Base-by-base conservation (phyloP, 2,329 filamentous ascomycete species). In the Chaetomiaceae sp. region DNA sequence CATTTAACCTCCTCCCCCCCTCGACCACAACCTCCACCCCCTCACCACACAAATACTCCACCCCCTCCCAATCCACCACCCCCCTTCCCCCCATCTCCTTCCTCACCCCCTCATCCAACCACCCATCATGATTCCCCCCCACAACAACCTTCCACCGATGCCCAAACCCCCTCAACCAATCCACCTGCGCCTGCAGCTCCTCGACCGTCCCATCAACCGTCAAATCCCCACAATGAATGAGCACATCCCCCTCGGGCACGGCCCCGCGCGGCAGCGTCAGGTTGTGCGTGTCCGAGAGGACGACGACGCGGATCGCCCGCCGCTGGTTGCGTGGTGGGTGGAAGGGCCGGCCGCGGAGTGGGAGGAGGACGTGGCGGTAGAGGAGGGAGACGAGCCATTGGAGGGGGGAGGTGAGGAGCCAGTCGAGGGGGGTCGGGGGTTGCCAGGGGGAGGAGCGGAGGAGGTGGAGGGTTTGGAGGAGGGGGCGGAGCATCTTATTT, bases 221-320 rank as follows among this genome's bases (percentile, higher is more conserved):
- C 62, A 96, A 74, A 69, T 97, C 92, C 33, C 92, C 92, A 2
- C 89, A 87, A 65, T 96, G 92, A 60, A 97, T 86, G 43, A 97
- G 79, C 19, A 96, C 74, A 66, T 96, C 90, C 50, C 90, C 91
- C 9, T 77, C 69, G 0, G 90, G 89, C 1, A 95, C 74, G 16
- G 68, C 60, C 7, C n/a, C 23, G 2, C n/a, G 9, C 1, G 23
- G 16, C 0, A 81, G 71, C 9, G 75, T 75, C 37, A 78, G 74
- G 53, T 81, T 82, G 70, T 96, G 92, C 0, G 92, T 96, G 70
- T 96, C 92, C 9, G 89, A 92, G 57, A 96, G 82, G 69, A 89
- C 95, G 56, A 96, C 87, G 21, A 96, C 77, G 53, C 83, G 83
- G 63, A 96, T 80, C 6, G 79, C n/a, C n/a, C n/a, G 70, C 1